Conservation (phyloP, 1,284 basidiomycete species). For the Pyrrhoderma noxium region DNA sequence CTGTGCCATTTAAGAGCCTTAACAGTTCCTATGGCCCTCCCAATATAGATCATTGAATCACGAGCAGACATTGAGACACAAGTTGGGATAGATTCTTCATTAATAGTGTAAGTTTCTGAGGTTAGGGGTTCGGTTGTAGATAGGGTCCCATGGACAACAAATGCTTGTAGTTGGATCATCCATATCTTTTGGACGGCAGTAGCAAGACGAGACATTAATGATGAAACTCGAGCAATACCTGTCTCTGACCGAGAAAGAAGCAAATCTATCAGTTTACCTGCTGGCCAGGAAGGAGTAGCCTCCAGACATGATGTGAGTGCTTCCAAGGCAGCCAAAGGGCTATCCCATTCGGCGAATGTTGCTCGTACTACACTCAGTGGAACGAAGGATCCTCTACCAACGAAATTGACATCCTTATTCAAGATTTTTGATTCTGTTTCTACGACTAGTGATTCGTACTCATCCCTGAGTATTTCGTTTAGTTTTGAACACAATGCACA, state of each 20-base stretch:
- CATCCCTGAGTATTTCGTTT: conserved; percentile 61
- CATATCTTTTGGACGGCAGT: conserved; percentile 73
- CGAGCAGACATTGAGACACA: conserved; percentile 64
- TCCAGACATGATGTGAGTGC: conserved; percentile 57
- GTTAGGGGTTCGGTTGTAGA: conserved; percentile 51
- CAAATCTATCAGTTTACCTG: conserved; percentile 73
- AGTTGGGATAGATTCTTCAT: conserved; percentile 64
- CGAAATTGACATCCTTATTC: conserved; percentile 59
- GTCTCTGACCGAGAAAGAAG: conserved; percentile 56
- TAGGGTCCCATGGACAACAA: conserved; percentile 71
- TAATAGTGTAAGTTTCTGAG: conserved; percentile 44
- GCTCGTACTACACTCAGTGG: conserved; percentile 77
- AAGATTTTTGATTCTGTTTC: conserved; percentile 77
- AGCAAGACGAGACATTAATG: conserved; percentile 60
- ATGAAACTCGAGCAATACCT: conserved; percentile 67
- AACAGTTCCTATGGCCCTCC: conserved; percentile 79
- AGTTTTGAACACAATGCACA: conserved; percentile 69
- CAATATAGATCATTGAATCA: conserved; percentile 82
- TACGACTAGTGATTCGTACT: conserved; percentile 76
- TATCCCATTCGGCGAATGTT: conserved; percentile 78
- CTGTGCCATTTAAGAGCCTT: conserved; percentile 72
- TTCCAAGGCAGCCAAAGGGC: conserved; percentile 64
- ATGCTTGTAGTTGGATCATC: conserved; percentile 69
- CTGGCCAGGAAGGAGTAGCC: conserved; percentile 47
- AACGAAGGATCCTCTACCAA: conserved; percentile 70